Percentiles rank a stretch among this genome's conserved stretches.
These are phyloP conservation scores for Xanthoconium purpureum DNA, from an alignment of 768 basidiomycete genomes.

Conservation along the genomic window DNA sequence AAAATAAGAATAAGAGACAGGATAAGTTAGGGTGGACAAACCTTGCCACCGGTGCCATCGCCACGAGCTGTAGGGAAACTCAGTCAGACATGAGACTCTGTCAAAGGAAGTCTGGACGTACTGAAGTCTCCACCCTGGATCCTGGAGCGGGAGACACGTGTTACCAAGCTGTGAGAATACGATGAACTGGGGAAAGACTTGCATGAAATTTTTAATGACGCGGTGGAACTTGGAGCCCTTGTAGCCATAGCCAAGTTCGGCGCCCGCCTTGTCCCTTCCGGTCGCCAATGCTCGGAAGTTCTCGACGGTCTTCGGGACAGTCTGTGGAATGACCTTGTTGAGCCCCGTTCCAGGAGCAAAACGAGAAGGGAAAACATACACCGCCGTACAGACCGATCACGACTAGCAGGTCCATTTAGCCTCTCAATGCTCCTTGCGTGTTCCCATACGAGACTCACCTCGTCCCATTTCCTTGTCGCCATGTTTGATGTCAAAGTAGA, in stretches of 20 bases:
- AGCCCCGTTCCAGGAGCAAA: background rate
- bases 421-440: background rate
- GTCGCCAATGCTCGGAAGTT: conserved; percentile 95
- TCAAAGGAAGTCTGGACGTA: conserved; percentile 38
- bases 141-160: conserved; percentile 41
- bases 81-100: conserved; percentile 6
- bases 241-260: conserved; percentile 82
- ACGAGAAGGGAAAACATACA: conserved; percentile 39
- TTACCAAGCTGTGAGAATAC: background rate
- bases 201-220: conserved; percentile 94
- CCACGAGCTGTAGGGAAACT: conserved; percentile 53
- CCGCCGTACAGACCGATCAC: conserved; percentile 89
- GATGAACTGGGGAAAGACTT: conserved; percentile 18
- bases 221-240: conserved; percentile 97
- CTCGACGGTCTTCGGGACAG: conserved; percentile 94
- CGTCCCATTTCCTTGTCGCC: conserved; percentile 85
- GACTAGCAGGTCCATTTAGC: conserved; percentile 43
- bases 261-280: conserved; percentile 64
- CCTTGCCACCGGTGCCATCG: conserved; percentile 91
- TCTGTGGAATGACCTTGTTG: conserved; percentile 40
- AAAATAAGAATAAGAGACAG: conserved; percentile 1
- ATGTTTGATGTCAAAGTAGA: conserved; percentile 94
- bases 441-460: conserved; percentile 42
- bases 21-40: conserved; percentile 24
- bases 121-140: conserved; percentile 99